Percentiles rank a stretch among this genome's conserved stretches.
phyloP scores from a whole-genome alignment of 192 early-diverging fungal species.

The Ambispora gerdemannii region DNA sequence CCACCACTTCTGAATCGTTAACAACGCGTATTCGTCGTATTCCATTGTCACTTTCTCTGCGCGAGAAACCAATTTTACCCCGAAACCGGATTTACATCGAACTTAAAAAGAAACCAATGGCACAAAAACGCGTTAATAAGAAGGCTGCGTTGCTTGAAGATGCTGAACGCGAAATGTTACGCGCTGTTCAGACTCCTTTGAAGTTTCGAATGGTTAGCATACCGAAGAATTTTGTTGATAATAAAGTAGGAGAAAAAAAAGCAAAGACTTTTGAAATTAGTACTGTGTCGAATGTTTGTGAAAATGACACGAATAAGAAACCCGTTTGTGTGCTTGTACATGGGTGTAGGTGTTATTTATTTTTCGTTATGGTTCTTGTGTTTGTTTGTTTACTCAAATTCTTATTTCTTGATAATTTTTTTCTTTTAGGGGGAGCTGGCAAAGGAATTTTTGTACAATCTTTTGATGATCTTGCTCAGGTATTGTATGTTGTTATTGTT shows the following conservation, averaged over 20 bases:
- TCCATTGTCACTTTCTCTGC: too few species aligned
- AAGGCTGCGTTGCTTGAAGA: conserved; percentile 13
- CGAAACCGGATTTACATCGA: too few species aligned
- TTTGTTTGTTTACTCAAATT: not conserved
- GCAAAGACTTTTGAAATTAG: conserved; percentile 30
- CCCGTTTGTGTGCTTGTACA: conserved; percentile 27
- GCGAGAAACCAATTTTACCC: too few species aligned
- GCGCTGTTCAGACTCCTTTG: conserved; percentile 13
- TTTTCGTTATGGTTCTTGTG: too few species aligned
- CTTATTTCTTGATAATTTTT: not conserved
- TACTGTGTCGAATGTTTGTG: conserved; percentile 18
- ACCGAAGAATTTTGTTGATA: conserved; percentile 15
- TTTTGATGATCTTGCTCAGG: conserved; percentile 29
- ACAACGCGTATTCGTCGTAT: too few species aligned
- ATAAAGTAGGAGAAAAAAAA: not conserved
- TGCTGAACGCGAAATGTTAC: conserved; percentile 13
- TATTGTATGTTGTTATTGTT: too few species aligned
- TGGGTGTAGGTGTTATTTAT: conserved; percentile 32
- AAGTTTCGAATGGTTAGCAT: conserved; percentile 18
- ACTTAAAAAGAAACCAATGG: not conserved
- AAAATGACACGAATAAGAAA: conserved; percentile 1
- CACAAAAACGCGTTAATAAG: conserved; percentile 2
- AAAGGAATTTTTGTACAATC: conserved; percentile 30
- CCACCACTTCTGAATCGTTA: too few species aligned
- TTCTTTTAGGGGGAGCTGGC: not conserved